phyloP scores from a whole-genome alignment of 2,329 filamentous ascomycete species.

The Spiromastix sp. region DNA sequence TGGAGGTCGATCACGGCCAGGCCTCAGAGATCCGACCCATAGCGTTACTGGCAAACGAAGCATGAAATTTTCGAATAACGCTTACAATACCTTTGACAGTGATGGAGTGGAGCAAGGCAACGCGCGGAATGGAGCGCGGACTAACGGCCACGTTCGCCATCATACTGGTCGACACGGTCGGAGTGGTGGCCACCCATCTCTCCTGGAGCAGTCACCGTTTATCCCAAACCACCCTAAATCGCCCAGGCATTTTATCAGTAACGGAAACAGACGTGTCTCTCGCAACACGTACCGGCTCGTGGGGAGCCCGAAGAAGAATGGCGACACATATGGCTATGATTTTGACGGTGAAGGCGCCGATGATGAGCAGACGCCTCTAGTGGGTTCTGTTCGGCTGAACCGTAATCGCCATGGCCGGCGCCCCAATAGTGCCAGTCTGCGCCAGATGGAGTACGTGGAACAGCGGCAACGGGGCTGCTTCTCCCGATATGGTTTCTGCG shows the following conservation, averaged over 20 bases:
- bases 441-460: conserved; percentile 64
- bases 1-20: conserved; percentile 49
- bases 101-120: conserved; percentile 59
- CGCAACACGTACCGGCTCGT: conserved; percentile 41
- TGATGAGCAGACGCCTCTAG: conserved; percentile 77
- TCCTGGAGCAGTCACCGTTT: conserved; percentile 73
- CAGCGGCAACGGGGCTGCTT: conserved; percentile 55
- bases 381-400: conserved; percentile 52
- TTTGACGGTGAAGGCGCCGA: conserved; percentile 75
- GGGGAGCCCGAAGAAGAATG: conserved; percentile 44
- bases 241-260: conserved; percentile 39
- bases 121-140: conserved; percentile 51
- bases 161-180: conserved; percentile 73
- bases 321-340: conserved; percentile 61
- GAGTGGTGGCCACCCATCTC: conserved; percentile 55
- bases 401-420: conserved; percentile 48
- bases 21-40: conserved; percentile 51
- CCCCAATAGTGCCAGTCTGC: conserved; percentile 46
- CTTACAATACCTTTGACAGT: conserved; percentile 42
- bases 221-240: conserved; percentile 53
- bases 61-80: conserved; percentile 91
- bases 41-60: conserved; percentile 68
- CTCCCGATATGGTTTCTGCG: conserved; percentile 72
- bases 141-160: conserved; percentile 55
- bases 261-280: conserved; percentile 57